Evolutionary conservation across 2,329 filamentous ascomycete genomes (phyloP), one percentile per base, ranked within the genome.

Genomic region (Aspergillus brasiliensis): DNA sequence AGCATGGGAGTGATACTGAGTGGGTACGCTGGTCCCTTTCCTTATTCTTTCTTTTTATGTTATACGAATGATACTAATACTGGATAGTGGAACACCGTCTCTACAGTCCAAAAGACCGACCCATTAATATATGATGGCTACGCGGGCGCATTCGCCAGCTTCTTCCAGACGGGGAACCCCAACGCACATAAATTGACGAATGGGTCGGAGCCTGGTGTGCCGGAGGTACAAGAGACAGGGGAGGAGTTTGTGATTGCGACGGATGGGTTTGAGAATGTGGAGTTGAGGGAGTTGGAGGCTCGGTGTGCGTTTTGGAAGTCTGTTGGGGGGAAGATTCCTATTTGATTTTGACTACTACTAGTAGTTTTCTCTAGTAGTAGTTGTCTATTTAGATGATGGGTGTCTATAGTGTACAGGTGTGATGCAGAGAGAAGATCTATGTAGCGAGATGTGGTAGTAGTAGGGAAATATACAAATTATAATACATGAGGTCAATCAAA

Each of bases 141-240:
- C 61, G 71, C 81, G 1, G 86, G 86, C 4, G 84, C 85, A 0
- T 82, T 88, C 67, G 85, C 83, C 0, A 84, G 82, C 23, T 88
- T 87, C 70, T 82, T 88, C 59, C 79, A 84, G 69, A 85, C 83
- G 0, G 84, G 84, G 0, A 80, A 87, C 69, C 84, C 86, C 0
- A 87, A 88, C 65, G 73, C 77, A 11, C 77, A 83, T 59, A 87
- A 87, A 60, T 62, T 87, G 37, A 86, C 84, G 0, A 75, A 78
- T 56, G 60, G 60, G 1, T 49, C 71, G 72, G 15, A 81, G 75
- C 59, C 57, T 1, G 68, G 67, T 1, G 80, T 86, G 7, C 84
- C 85, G 1, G 61, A 69, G 8, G 63, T 83, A 7, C 67, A 70
- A 17, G 67, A 51, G 11, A 71, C 73, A 0, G 77, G 75, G 0